Evolutionary conservation across 495 filamentous ascomycete species (phyloP), one percentile per base, ranked within the genome.

Genomic region (Sordaria brevicollis): DNA sequence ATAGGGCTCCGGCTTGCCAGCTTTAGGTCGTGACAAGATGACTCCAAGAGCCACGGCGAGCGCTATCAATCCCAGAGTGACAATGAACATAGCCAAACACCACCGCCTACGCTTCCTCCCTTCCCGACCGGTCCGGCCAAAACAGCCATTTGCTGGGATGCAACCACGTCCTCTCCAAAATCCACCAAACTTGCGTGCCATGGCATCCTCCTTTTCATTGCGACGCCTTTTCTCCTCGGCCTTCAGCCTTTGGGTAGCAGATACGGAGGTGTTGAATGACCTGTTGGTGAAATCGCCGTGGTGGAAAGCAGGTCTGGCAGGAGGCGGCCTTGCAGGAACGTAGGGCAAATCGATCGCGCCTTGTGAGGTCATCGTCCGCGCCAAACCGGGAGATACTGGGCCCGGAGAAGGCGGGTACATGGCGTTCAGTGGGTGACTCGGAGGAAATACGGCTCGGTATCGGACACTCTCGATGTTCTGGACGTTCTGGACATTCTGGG

Each of bases 141-240:
- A 88, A 76, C 87, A 90, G 33, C 85, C 88, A 62, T 82, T 86
- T 33, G 82, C 82, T 21, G 85, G 85, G 66, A 89, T 83, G 35
- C 84, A 88, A 8, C 84, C 87, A 35, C 88, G 81, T 29, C 87
- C 87, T 70, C 85, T 83, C 86, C 88, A 90, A n/a, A 86, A 79
- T 5, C 86, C 83, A 7, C 88, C 86, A 5, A 81, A 74, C 72
- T 85, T 88, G 68, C 78, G 83, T 5, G 83, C 86, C 7, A 85
- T 71, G 4, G 80, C 81, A 19, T 91, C 89, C 76, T 91, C 87
- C 70, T 88, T 88, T 75, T 91, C 90, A 65, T 86, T 83, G 35
- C 87, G 83, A 36, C 82, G 81, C 65, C 84, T 78, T 70, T 89
- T 84, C 21, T 81, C 81, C 71, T 88, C 75, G 72, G 79, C 75